Percentiles rank a stretch among this genome's conserved stretches.
These are phyloP conservation scores for Vitis hybrid DNA, from an alignment of 177 flowering plant species.

Conservation along the genomic window DNA sequence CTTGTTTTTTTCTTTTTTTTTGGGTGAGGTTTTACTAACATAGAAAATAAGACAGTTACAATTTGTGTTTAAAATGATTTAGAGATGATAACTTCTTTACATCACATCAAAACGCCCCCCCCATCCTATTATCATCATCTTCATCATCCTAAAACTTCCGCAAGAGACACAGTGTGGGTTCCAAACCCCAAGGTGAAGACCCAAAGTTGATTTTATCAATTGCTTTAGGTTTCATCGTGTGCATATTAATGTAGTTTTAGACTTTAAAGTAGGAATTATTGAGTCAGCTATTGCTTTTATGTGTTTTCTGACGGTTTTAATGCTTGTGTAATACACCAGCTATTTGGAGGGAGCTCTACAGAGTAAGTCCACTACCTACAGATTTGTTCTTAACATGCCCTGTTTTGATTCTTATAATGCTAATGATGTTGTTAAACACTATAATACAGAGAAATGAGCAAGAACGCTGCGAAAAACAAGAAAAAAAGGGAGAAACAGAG, in stretches of 20 bases:
- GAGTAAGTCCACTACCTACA: conserved; percentile 47
- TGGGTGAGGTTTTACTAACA: too few relatives aligned
- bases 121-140: too few relatives aligned
- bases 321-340: conserved; percentile 39
- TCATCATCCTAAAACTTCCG: too few relatives aligned
- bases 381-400: background rate
- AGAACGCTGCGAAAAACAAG: conserved; percentile 85
- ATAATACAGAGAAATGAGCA: conserved; percentile 69
- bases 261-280: too few relatives aligned
- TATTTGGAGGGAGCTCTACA: conserved; percentile 63
- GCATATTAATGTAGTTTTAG: background rate
- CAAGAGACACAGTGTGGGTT: too few relatives aligned
- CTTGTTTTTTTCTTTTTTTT: too few relatives aligned
- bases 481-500: conserved; percentile 85
- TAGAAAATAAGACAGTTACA: too few relatives aligned
- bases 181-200: too few relatives aligned
- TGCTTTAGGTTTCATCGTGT: background rate
- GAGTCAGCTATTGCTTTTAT: background rate
- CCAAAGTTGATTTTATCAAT: too few relatives aligned
- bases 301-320: conserved; percentile 13
- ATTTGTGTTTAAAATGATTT: too few relatives aligned
- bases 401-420: background rate
- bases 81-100: too few relatives aligned
- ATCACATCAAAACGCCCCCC: too few relatives aligned
- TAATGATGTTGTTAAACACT: background rate